Base-by-base conservation (phyloP, 2,329 filamentous ascomycete species). In the Tolypocladium guangdongense region DNA sequence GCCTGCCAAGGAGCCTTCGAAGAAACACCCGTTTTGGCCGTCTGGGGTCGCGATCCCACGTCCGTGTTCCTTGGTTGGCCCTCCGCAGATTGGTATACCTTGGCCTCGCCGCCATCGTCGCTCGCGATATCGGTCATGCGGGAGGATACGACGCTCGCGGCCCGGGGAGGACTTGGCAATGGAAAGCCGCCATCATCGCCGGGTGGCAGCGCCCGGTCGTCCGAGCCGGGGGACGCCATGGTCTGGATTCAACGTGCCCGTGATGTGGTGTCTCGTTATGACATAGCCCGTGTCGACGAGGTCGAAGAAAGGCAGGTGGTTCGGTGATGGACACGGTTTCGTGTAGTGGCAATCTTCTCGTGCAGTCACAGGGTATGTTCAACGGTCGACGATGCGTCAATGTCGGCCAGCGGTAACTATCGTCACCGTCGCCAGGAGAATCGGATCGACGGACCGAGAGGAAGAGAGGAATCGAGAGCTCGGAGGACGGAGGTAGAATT, bases 121-220 rank as follows among this genome's bases (percentile, higher is more conserved):
- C 77, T 81, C 30, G 71, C 75, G 55, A 83, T 79, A 56, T 84
- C 81, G 35, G 84, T 88, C 78, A 88, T 84, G 56, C 82, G 82
- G 54, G 84, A 87, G 32, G 86, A 88, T 52, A 88, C 85, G 54
- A 87, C 77, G 58, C 84, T 87, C 48, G 82, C 76, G 24, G 80
- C 76, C 35, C 80, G 77, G 55, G 74, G 66, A 45, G 69, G 66
- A 63, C 72, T 69, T 3, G 73, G 69, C 39, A 61, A 62, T 22
- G 70, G 66, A 52, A 74, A 72, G 55, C 65, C 63, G 53, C 66
- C 66, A 39, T 71, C 71, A 51, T 74, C 68, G 51, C 63, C 62
- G 46, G 72, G 68, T 54, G 70, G 68, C 50, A 63, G 63, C 33
- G 69, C 62, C 54, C 64, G 67, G 55, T 65, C 63, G 54, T 66